Evolutionary conservation across 768 basidiomycete species (phyloP).

Genomic region (Tricholoma sp.): DNA sequence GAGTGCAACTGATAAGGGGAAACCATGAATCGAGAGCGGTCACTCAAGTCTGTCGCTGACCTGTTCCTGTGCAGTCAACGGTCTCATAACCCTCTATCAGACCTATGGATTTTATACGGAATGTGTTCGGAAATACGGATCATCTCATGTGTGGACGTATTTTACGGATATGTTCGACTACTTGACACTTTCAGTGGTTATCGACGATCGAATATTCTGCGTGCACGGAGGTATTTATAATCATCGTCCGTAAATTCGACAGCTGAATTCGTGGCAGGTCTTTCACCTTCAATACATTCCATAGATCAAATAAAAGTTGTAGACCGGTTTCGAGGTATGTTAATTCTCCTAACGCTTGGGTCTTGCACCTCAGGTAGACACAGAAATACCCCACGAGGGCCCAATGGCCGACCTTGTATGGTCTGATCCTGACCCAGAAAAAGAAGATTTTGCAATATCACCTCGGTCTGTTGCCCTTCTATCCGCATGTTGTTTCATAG

Average conservation of each 20-base stretch:
- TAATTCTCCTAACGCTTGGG: conserved; percentile 12
- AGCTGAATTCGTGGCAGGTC: conserved; percentile 43
- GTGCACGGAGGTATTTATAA: conserved; percentile 83
- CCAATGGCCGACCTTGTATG: conserved; percentile 99
- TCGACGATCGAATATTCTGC: conserved; percentile 98
- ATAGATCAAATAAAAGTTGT: conserved; percentile 99
- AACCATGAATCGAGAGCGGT: conserved; percentile 98
- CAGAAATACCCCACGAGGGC: conserved; percentile 98
- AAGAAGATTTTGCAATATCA: conserved; percentile 99
- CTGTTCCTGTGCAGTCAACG: conserved; percentile 13
- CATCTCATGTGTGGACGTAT: conserved; percentile 96
- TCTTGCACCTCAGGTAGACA: conserved; percentile 17
- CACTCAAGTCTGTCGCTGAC: conserved; percentile 72
- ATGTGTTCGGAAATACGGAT: conserved; percentile 95
- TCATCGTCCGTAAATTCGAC: conserved; percentile 8
- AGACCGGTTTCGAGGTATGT: conserved; percentile 90
- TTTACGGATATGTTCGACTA: conserved; percentile 99
- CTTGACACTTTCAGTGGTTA: conserved; percentile 93
- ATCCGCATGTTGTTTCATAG: conserved; percentile 6
- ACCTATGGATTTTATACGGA: conserved; percentile 99
- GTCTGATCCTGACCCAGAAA: conserved; percentile 99
- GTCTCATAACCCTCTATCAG: conserved; percentile 41
- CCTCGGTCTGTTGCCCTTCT: conserved; percentile 62
- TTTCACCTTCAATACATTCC: conserved; percentile 97
- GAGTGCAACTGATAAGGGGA: conserved; percentile 94